Percentiles rank a stretch among this genome's conserved stretches.
Evolutionary conservation across 2,329 filamentous ascomycete species (phyloP).

Genomic region (Neofusicoccum sp.): DNA sequence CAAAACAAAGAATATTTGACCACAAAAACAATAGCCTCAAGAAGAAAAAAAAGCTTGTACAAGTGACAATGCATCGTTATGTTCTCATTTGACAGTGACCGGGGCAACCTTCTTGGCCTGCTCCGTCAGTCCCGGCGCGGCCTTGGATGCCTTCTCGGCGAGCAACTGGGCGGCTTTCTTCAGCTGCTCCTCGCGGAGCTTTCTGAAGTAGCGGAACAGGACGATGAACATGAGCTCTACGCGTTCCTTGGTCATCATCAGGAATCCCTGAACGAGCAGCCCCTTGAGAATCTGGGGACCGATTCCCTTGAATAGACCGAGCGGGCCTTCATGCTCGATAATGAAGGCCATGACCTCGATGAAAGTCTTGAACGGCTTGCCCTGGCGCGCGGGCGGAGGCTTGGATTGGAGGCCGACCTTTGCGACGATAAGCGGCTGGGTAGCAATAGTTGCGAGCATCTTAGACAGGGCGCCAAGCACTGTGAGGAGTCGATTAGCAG

Average conservation of each 20-base stretch:
- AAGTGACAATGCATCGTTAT: not conserved
- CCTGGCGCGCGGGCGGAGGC: conserved; percentile 77
- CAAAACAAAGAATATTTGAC: not conserved
- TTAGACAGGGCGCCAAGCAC: conserved; percentile 93
- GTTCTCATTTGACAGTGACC: conserved; percentile 31
- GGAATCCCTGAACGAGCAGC: conserved; percentile 84
- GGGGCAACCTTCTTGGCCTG: conserved; percentile 53
- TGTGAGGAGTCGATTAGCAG: conserved; percentile 35
- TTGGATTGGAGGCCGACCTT: conserved; percentile 96
- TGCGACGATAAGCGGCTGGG: conserved; percentile 93
- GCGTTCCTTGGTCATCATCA: conserved; percentile 99
- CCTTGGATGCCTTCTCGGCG: conserved; percentile 51
- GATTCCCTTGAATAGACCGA: conserved; percentile 95
- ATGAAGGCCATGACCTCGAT: conserved; percentile 95
- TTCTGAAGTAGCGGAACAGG: conserved; percentile 76
- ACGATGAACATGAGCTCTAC: conserved; percentile 87
- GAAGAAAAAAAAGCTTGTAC: not conserved
- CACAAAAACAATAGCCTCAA: not conserved
- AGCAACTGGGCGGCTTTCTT: conserved; percentile 64
- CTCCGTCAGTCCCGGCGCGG: conserved; percentile 24
- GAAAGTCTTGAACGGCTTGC: conserved; percentile 91
- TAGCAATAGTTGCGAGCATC: conserved; percentile 82
- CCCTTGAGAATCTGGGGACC: conserved; percentile 92
- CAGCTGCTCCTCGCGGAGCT: conserved; percentile 67
- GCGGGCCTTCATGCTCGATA: conserved; percentile 76